Conservation (phyloP, 495 filamentous ascomycete species). For the Penicillium verhagenii region DNA sequence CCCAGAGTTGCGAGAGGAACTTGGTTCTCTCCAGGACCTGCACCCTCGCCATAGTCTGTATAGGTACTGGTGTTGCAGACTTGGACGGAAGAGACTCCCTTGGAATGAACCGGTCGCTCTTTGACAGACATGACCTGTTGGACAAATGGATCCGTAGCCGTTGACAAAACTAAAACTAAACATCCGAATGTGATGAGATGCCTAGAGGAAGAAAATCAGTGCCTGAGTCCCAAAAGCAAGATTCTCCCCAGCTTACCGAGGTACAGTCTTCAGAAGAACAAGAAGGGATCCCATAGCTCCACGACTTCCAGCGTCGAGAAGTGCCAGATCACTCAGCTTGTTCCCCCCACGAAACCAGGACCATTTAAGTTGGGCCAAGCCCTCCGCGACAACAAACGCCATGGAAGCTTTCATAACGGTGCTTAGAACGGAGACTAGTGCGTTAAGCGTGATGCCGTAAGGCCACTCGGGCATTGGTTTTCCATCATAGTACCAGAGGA, state of each 20-base stretch:
- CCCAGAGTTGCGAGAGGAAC: slow-evolving; percentile 32
- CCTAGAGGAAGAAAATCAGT: slow-evolving; percentile 17
- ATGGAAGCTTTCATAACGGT: slow-evolving; percentile 45
- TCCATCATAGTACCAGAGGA: slow-evolving; percentile 40
- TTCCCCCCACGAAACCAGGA: slow-evolving; percentile 44
- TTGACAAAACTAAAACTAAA: slow-evolving; percentile 35
- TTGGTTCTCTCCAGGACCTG: slow-evolving; percentile 28
- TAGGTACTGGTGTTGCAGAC: slow-evolving; percentile 25
- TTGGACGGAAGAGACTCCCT: slow-evolving; percentile 20
- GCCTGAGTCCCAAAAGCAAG: neutral
- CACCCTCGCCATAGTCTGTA: slow-evolving; percentile 27
- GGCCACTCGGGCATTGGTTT: slow-evolving; percentile 42
- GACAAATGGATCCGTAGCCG: slow-evolving; percentile 44
- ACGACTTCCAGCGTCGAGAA: slow-evolving; percentile 45
- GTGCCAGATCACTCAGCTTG: slow-evolving; percentile 39
- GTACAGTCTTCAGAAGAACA: slow-evolving; percentile 29
- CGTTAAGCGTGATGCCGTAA: slow-evolving; percentile 46
- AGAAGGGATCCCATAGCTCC: slow-evolving; percentile 34
- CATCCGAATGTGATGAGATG: slow-evolving; percentile 42
- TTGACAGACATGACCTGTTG: slow-evolving; percentile 43
- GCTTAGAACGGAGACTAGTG: slow-evolving; percentile 43
- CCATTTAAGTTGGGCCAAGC: slow-evolving; percentile 49
- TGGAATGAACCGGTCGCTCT: slow-evolving; percentile 14
- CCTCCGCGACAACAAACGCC: slow-evolving; percentile 37
- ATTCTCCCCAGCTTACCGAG: slow-evolving; percentile 16